These are phyloP conservation scores for Cryptococcus sp. DNA, from an alignment of 1,284 basidiomycete species.

Conservation along the genomic window DNA sequence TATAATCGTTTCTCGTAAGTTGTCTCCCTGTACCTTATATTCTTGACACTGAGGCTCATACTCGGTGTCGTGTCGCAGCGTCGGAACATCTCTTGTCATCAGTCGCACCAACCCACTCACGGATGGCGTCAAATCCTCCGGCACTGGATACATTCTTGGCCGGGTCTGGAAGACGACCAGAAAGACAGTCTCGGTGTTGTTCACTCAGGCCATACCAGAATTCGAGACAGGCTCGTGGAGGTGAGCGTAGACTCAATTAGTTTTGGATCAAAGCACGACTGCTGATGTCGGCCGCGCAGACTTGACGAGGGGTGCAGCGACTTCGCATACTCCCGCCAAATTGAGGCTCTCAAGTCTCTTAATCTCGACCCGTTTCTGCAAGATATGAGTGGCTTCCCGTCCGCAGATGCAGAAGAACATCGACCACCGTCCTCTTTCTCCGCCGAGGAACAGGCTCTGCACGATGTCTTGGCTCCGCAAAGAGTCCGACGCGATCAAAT, in stretches of 20 bases:
- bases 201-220: slow-evolving; percentile 57
- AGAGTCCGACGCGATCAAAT: slow-evolving; percentile 51
- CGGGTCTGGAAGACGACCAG: slow-evolving; percentile 59
- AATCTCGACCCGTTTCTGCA: slow-evolving; percentile 60
- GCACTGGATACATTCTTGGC: slow-evolving; percentile 57
- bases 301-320: slow-evolving; percentile 72
- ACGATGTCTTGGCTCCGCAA: background rate
- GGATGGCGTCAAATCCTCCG: slow-evolving; percentile 48
- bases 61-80: slow-evolving; percentile 2
- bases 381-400: slow-evolving; percentile 41
- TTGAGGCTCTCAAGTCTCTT: slow-evolving; percentile 64
- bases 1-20: slow-evolving; percentile 30
- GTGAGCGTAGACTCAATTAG: slow-evolving; percentile 28
- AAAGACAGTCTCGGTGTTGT: slow-evolving; percentile 61
- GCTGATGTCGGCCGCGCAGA: slow-evolving; percentile 39
- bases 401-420: background rate
- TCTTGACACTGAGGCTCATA: background rate
- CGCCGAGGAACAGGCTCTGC: background rate
- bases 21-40: background rate
- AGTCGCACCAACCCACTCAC: slow-evolving; percentile 20
- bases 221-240: slow-evolving; percentile 62
- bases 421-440: background rate
- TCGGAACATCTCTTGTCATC: slow-evolving; percentile 21
- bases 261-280: background rate
- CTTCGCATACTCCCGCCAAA: slow-evolving; percentile 69